Conservation (phyloP, 2,329 filamentous ascomycete genomes). For the Thelonectria olida region DNA sequence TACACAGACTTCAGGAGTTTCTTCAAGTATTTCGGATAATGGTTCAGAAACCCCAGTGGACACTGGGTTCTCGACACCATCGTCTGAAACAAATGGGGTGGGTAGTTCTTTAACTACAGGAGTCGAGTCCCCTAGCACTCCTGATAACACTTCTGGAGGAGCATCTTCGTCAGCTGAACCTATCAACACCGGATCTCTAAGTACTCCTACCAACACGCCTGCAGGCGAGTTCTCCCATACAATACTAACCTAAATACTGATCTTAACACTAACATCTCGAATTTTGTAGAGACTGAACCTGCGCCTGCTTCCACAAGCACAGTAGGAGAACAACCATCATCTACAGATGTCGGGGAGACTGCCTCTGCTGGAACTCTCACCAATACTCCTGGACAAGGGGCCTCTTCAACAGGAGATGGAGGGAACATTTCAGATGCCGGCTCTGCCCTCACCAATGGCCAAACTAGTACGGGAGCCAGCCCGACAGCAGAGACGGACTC, state of each 20-base stretch:
- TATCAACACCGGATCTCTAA: background rate
- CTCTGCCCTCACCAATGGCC: too few species aligned
- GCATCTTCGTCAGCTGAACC: too few species aligned
- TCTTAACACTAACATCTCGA: too few species aligned
- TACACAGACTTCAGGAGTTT: background rate
- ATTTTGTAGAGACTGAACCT: too few species aligned
- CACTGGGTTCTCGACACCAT: background rate
- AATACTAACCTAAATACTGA: too few species aligned
- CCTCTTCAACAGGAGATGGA: too few species aligned
- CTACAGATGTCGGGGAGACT: too few species aligned
- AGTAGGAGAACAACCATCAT: too few species aligned
- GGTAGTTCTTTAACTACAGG: background rate
- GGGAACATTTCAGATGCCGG: too few species aligned
- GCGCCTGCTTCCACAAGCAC: background rate
- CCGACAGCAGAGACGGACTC: background rate
- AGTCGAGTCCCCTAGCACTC: background rate
- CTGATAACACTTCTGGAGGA: background rate
- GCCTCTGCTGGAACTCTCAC: too few species aligned
- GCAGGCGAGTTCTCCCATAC: background rate
- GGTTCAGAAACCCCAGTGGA: background rate
- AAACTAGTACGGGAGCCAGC: too few species aligned
- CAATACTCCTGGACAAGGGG: too few species aligned
- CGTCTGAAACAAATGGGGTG: background rate
- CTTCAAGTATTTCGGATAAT: background rate
- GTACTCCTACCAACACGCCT: background rate